Evolutionary conservation across 306 rosid genomes (phyloP).

Genomic region (Ormosia semicastrata): DNA sequence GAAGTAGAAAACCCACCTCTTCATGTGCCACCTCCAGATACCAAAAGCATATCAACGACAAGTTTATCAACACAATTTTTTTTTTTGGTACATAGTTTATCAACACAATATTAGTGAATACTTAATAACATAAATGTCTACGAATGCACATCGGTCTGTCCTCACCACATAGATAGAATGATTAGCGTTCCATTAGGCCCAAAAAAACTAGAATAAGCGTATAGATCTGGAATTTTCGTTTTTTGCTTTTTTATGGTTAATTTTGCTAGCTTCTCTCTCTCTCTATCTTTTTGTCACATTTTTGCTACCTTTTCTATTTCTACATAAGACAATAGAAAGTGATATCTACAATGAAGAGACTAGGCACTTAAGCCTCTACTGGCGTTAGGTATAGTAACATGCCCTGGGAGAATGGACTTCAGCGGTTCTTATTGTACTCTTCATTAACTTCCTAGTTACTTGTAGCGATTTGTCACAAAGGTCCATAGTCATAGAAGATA

Average conservation of each 20-base stretch:
- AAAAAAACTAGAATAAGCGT: background rate
- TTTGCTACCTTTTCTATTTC: conserved; percentile 11
- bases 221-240: background rate
- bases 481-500: conserved; percentile 4
- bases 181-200: background rate
- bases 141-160: background rate
- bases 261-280: too few species aligned
- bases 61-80: background rate
- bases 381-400: background rate
- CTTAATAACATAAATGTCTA: background rate
- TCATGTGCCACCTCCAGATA: background rate
- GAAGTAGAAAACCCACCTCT: background rate
- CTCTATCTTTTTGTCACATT: background rate
- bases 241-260: too few species aligned
- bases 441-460: background rate
- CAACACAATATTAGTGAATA: background rate
- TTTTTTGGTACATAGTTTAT: too few species aligned
- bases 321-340: conserved; percentile 21
- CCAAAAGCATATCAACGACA: background rate
- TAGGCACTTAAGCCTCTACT: background rate
- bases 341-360: background rate
- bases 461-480: conserved; percentile 32
- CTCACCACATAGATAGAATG: background rate
- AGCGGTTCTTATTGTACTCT: background rate
- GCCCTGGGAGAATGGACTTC: background rate